phyloP scores from a whole-genome alignment of 177 flowering plant species.

The Vitis hybrid region DNA sequence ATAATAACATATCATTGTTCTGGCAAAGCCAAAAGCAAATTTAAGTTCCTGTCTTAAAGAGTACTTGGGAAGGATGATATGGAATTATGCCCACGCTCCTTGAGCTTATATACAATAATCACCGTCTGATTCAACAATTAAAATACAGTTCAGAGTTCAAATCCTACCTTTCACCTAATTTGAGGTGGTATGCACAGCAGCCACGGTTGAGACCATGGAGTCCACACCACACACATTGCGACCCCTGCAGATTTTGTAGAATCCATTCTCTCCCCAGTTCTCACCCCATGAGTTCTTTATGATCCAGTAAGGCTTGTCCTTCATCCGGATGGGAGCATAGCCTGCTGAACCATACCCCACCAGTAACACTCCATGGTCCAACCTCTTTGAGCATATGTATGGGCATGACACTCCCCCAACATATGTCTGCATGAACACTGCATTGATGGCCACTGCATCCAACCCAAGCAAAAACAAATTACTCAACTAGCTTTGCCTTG shows the following conservation, averaged over 20 bases:
- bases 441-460: conserved; percentile 74
- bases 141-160: neutral
- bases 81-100: no score
- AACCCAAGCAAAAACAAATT: conserved; percentile 1
- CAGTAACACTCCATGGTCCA: conserved; percentile 68
- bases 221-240: conserved; percentile 54
- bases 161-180: conserved; percentile 1
- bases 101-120: neutral
- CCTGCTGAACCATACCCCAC: conserved; percentile 67
- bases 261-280: conserved; percentile 53
- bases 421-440: conserved; percentile 72
- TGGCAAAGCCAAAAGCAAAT: no score
- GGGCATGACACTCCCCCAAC: conserved; percentile 77
- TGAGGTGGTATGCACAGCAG: conserved; percentile 31
- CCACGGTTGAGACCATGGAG: conserved; percentile 52
- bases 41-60: no score
- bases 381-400: conserved; percentile 53
- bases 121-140: no score
- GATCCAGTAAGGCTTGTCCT: conserved; percentile 53
- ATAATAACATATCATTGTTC: no score
- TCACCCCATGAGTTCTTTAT: conserved; percentile 59
- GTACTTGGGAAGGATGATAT: no score
- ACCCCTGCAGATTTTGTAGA: conserved; percentile 58
- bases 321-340: conserved; percentile 40
- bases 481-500: no score